Evolutionary conservation across 257 asterid genomes (phyloP).

Genomic region (Voacanga thouarsii): DNA sequence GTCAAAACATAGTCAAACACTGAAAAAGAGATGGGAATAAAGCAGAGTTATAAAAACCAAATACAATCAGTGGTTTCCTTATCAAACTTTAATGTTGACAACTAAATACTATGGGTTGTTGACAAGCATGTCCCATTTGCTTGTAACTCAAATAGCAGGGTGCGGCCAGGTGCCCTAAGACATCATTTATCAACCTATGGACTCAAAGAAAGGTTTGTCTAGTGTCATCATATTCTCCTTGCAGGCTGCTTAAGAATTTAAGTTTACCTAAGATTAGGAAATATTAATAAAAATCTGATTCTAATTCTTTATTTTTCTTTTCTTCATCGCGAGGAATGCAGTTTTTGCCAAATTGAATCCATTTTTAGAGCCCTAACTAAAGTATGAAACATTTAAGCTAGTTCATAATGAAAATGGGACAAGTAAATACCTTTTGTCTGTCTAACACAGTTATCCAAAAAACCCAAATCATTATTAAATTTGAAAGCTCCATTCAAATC

Average conservation of each 20-base stretch:
- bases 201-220: not conserved
- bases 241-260: not conserved
- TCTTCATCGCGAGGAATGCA: not conserved
- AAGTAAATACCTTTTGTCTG: conserved; percentile 53
- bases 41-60: not conserved
- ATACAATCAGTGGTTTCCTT: not conserved
- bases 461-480: conserved; percentile 68
- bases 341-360: not conserved
- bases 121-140: not conserved
- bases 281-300: not conserved
- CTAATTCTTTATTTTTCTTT: not conserved
- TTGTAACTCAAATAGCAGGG: not conserved
- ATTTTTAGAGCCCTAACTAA: not conserved
- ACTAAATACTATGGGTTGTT: not conserved
- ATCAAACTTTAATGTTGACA: not conserved
- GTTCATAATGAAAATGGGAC: not conserved
- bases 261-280: not conserved
- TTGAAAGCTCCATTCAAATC: conserved; percentile 82
- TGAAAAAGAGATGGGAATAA: not conserved
- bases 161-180: not conserved
- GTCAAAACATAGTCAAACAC: conserved; percentile 26
- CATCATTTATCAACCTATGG: not conserved
- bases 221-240: not conserved
- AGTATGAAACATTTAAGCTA: not conserved
- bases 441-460: conserved; percentile 68